Evolutionary conservation across 495 filamentous ascomycete genomes (phyloP), one percentile per base, ranked within the genome.

Genomic region (Hyaloscypha variabilis): DNA sequence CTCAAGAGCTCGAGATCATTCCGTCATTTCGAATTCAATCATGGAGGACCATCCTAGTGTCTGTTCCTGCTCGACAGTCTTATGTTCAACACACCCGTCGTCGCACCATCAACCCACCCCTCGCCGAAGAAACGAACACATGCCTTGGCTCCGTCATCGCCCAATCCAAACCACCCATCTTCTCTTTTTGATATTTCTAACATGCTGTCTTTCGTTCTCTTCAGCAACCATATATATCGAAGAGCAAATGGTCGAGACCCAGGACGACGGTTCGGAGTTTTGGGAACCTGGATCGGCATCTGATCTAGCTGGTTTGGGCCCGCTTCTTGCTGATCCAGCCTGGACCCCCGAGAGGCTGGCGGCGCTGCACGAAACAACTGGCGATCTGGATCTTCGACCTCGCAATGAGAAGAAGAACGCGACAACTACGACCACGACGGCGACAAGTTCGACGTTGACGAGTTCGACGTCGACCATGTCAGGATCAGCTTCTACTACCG

Each of bases 261-360:
- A 26, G 23, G 21, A 19, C 25, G 63, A 63, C n/a, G 50, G 50
- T 29, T 14, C 54, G n/a, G 68, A 67, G 34, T 8, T 28, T 26
- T 13, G 58, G n/a, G 60, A 60, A 67, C 67, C 67, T 28, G 54
- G 64, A 67, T 69, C 67, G 36, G 54, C 65, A 28, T 39, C 70
- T 10, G 51, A 52, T 8, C 60, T 71, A n/a, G 59, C 68, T 42
- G 26, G 58, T 23, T 71, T 69, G 14, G 71, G 69, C 25, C 58
- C 58, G 23, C 62, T 73, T 34, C 25, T 73, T 1, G 69, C 67
- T 69, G 71, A 73, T 69, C 71, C 17, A 46, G 39, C 39, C 8
- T 46, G 39, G 39, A 46, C 39, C 39, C 39, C 39, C 4, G 39
- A 46, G 19, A 14, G 39, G 11, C 39, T 46, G 39, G 11, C 14